Percentiles rank a stretch among this genome's conserved stretches.
Evolutionary conservation across 2,329 filamentous ascomycete species (phyloP).

Genomic region (Fusarium sp.): DNA sequence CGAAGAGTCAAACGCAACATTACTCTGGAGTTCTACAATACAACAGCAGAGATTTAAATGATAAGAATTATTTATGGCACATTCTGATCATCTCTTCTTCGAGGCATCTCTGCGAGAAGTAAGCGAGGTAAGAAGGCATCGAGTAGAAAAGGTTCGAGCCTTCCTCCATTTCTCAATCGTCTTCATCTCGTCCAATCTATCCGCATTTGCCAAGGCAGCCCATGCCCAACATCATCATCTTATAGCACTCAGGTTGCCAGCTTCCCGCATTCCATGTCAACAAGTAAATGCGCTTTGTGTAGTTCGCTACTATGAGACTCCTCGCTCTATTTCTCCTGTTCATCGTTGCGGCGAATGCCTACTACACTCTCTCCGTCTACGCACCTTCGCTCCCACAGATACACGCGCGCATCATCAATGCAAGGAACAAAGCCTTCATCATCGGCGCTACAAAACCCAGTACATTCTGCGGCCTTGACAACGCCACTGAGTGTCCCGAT

Average conservation of each 20-base stretch:
- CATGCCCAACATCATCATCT: not conserved
- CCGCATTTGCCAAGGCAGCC: too few species aligned
- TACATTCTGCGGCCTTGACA: slow-evolving; percentile 37
- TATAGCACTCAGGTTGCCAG: not conserved
- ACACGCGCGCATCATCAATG: slow-evolving; percentile 41
- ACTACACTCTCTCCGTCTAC: slow-evolving; percentile 41
- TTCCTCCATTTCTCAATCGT: not conserved
- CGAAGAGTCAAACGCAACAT: not conserved
- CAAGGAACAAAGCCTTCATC: slow-evolving; percentile 38
- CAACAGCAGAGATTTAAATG: not conserved
- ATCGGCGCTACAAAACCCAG: slow-evolving; percentile 40
- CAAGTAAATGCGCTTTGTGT: not conserved
- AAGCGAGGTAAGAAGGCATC: not conserved
- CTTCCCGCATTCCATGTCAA: not conserved
- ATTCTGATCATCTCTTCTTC: not conserved
- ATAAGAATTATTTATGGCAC: not conserved
- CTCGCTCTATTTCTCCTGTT: not conserved
- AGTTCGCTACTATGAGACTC: slow-evolving; percentile 21
- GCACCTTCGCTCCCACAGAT: slow-evolving; percentile 32
- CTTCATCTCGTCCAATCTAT: not conserved
- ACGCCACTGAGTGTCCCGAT: slow-evolving; percentile 36
- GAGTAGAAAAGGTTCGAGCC: slow-evolving; percentile 15
- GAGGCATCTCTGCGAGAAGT: slow-evolving; percentile 6
- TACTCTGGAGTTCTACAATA: not conserved
- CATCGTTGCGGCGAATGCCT: slow-evolving; percentile 11